These are phyloP conservation scores for Zygotorulaspora florentina DNA, from an alignment of 805 yeast genomes.

Conservation along the genomic window DNA sequence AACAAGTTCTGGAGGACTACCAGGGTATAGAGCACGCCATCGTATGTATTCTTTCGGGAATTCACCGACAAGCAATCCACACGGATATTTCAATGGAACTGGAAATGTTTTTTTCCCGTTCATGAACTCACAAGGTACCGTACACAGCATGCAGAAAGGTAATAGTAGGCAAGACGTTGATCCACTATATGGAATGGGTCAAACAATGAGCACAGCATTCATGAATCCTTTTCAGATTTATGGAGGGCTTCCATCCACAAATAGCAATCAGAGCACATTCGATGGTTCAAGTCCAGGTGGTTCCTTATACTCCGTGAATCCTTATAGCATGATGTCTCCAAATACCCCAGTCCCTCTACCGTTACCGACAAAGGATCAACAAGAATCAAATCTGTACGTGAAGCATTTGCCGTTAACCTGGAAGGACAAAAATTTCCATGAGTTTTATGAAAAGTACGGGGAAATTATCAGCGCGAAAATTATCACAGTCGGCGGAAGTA, in stretches of 20 bases:
- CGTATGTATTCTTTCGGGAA: not conserved
- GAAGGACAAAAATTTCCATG: constrained; percentile 48
- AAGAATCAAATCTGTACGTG: constrained; percentile 71
- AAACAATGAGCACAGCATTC: constrained; percentile 5
- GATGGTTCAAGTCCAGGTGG: constrained; percentile 4
- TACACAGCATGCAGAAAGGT: not conserved
- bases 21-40: not conserved
- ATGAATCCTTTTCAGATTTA: constrained; percentile 5
- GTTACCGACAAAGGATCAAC: constrained; percentile 43
- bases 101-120: constrained; percentile 6
- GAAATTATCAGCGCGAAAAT: constrained; percentile 51
- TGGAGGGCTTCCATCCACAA: constrained; percentile 11
- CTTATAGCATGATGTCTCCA: constrained; percentile 9
- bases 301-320: constrained; percentile 4
- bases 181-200: constrained; percentile 1
- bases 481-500: constrained; percentile 42
- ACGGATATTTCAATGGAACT: constrained; percentile 6
- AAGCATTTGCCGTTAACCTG: constrained; percentile 56
- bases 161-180: constrained; percentile 3
- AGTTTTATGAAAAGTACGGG: constrained; percentile 46
- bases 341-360: constrained; percentile 20
- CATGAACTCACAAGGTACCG: constrained; percentile 2
- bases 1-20: not conserved
- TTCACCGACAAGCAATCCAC: not conserved
- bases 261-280: constrained; percentile 5